Evolutionary conservation across 345 rosid species (phyloP), one percentile per base, ranked within the genome.

Genomic region (Eucalyptus cladocalyx): DNA sequence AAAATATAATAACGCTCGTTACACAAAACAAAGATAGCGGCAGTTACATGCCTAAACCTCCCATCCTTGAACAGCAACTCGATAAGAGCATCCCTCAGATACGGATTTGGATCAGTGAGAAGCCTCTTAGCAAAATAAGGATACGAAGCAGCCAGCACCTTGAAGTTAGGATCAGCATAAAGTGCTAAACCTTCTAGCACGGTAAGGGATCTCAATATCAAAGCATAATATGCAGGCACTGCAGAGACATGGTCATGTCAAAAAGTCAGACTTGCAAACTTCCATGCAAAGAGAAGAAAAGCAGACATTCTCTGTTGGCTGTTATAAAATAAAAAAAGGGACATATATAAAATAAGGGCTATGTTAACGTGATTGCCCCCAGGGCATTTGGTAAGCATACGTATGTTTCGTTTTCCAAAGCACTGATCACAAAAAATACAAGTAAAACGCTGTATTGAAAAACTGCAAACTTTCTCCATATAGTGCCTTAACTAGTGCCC

Each of bases 71-170:
- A 97, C 89, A 97, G 96, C 91, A 97, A 94, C 97, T 97, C 99
- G 47, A 97, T 91, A 91, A 97, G 99, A 87, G 99, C 99, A 92
- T 97, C 99, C 93, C 99, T 94, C 65, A 97, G 95, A 91, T 97
- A 97, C 32, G 99, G 99, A 93, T 96, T 97, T 81, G 98, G 97
- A 93, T 97, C 99, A 42, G 99, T 97, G 93, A 97, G 99, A 90
- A 97, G 99, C 94, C 99, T 97, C 92, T 97, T 97, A 80, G 99
- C 99, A 92, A 97, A 97, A 90, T 97, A 97, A 47, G 99, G 99
- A 93, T 97, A 97, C 47, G 99, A 97, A 88, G 99, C 99, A 94
- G 99, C 99, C 90, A 97, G 89, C 91, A 97, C 99, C 93, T 97
- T 97, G 92, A 97, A 97, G 91, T 96, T 93, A 86, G 99, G 99